phyloP scores from a whole-genome alignment of 2,329 filamentous ascomycete species.

The Ustulina deusta region DNA sequence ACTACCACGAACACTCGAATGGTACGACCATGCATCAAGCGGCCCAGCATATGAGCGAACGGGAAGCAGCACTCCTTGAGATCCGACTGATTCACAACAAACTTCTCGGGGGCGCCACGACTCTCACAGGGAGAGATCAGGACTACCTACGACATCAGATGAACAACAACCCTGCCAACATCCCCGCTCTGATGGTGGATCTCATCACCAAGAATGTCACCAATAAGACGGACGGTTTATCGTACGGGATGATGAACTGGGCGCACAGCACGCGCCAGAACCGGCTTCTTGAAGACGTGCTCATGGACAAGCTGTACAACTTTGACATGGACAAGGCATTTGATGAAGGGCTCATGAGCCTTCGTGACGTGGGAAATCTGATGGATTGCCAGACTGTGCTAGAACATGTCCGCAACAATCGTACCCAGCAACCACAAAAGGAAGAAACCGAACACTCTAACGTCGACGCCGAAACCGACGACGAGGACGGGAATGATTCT shows the following conservation, averaged over 20 bases:
- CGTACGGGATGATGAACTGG: constrained; percentile 34
- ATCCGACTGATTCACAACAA: constrained; percentile 19
- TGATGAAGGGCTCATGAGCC: constrained; percentile 29
- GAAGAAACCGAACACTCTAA: not conserved
- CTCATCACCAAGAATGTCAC: constrained; percentile 30
- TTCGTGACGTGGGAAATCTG: constrained; percentile 32
- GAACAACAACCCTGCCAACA: not conserved
- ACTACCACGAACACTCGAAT: not conserved
- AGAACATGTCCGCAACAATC: not conserved
- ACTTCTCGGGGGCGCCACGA: constrained; percentile 27
- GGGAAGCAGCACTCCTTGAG: not conserved
- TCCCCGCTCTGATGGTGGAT: constrained; percentile 23
- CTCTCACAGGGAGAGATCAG: constrained; percentile 29
- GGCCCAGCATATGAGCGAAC: not conserved
- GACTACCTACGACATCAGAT: constrained; percentile 22
- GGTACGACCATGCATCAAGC: not conserved
- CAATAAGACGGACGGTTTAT: constrained; percentile 24
- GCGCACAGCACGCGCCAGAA: not conserved
- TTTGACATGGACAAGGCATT: constrained; percentile 25
- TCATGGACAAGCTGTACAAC: constrained; percentile 10
- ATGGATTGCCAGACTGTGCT: constrained; percentile 37
- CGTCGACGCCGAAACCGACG: not conserved
- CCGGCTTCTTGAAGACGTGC: constrained; percentile 9
- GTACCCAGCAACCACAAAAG: not conserved
- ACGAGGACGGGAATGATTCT: constrained; percentile 9